These are phyloP conservation scores for Lachnellula hyalina DNA, from an alignment of 2,329 filamentous ascomycete genomes.

Conservation along the genomic window DNA sequence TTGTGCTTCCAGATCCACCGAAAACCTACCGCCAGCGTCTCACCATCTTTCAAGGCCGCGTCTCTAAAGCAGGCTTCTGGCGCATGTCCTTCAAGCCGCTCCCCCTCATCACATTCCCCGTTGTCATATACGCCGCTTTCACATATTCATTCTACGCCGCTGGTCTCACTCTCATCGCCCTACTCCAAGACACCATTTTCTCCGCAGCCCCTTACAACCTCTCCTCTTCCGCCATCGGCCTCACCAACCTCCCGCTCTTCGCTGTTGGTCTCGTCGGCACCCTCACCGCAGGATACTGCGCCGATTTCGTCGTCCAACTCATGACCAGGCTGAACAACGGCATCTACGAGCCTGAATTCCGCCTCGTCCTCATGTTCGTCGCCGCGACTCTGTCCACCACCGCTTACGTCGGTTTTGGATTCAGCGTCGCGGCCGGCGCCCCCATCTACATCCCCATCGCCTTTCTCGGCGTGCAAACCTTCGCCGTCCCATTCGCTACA, in stretches of 20 bases:
- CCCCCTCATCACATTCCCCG: slow-evolving; percentile 45
- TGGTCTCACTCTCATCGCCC: slow-evolving; percentile 22
- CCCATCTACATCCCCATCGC: slow-evolving; percentile 28
- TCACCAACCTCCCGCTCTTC: slow-evolving; percentile 19
- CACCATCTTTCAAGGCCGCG: slow-evolving; percentile 35
- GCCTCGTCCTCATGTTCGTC: slow-evolving; percentile 36
- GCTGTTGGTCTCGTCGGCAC: slow-evolving; percentile 30
- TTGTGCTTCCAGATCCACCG: slow-evolving; percentile 20
- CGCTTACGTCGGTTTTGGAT: slow-evolving; percentile 38
- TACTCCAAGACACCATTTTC: slow-evolving; percentile 22
- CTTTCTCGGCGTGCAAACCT: slow-evolving; percentile 34
- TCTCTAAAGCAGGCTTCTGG: slow-evolving; percentile 34
- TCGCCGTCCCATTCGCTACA: slow-evolving; percentile 35
- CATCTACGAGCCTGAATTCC: slow-evolving; percentile 50
- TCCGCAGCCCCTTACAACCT: slow-evolving; percentile 20
- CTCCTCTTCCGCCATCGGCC: slow-evolving; percentile 17
- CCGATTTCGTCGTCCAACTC: slow-evolving; percentile 37
- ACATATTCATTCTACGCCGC: slow-evolving; percentile 22
- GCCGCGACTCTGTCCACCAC: slow-evolving; percentile 30
- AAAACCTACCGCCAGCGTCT: slow-evolving; percentile 35
- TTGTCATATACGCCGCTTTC: slow-evolving; percentile 32
- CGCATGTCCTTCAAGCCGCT: slow-evolving; percentile 39
- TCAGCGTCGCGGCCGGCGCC: slow-evolving; percentile 30
- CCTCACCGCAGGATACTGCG: slow-evolving; percentile 31
- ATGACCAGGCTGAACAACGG: slow-evolving; percentile 45